Evolutionary conservation across 345 rosid species (phyloP), one percentile per base, ranked within the genome.

Genomic region (Murraya koenigii): DNA sequence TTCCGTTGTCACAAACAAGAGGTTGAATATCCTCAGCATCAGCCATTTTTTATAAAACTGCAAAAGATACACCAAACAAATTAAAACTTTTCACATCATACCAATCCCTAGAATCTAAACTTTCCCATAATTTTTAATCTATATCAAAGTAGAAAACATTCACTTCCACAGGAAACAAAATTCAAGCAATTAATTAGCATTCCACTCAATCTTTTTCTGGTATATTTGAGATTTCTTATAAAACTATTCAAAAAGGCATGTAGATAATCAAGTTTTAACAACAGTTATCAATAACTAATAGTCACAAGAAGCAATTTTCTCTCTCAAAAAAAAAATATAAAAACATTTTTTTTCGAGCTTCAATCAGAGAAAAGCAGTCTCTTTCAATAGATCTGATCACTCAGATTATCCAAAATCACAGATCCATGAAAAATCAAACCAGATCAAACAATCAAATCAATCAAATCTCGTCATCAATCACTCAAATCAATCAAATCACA

Each of bases 21-120:
- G 94, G 94, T 80, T 90, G 94, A 81, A 94, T 94, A 75, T 94
- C 98, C 90, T 94, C 98, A 20, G 88, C 87, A 66, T 94, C 98
- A 5, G 97, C 98, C 98, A 94, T 94, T 75, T 91, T 84, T 74
- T 74, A 85, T 77, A 38, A 77, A 32, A 26, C 81, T 81, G 66
- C 30, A 69, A 56, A 66, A 7, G 66, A 33, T 17, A 36, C 7
- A 15, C 35, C 13, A 22, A 56, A 28, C 7, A 44, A 60, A 25
- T 58, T 14, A 15, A 13, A 69, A 36, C 26, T 14, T 35, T 22
- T 17, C 70, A 41, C 26, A 69, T 59, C 47, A 20, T 13, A 36
- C 20, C n/a, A 15, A 19, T 30, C 69, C 44, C 68, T 33, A 74
- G 5, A 10, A 30, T 19, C 23, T 6, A 39, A 32, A 33, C 14